Evolutionary conservation across 2,329 filamentous ascomycete genomes (phyloP).

Genomic region (Nothophaeocryptopus gaeumannii): DNA sequence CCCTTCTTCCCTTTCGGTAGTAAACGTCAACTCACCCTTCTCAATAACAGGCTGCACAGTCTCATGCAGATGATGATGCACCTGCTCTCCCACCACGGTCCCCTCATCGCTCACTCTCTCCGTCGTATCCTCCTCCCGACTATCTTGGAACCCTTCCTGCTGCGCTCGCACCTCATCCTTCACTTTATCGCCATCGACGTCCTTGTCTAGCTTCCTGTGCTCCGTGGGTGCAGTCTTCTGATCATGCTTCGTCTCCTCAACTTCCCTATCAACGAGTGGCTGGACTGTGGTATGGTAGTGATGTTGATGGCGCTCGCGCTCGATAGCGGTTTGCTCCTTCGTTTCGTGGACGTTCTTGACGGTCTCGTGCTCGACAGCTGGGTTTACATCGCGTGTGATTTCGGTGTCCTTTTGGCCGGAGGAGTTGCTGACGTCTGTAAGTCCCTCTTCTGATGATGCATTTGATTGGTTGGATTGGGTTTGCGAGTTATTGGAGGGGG

Average conservation of each 20-base stretch:
- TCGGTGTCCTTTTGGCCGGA: conserved; percentile 17
- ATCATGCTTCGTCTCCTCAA: conserved; percentile 20
- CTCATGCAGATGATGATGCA: conserved; percentile 31
- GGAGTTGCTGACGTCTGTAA: conserved; percentile 4
- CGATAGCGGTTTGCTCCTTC: conserved; percentile 15
- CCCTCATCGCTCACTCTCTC: conserved; percentile 19
- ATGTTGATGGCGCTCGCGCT: conserved; percentile 24
- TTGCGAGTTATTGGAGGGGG: too few species aligned
- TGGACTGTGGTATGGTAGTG: conserved; percentile 32
- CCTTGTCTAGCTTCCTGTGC: conserved; percentile 22
- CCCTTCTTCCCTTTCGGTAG: too few species aligned
- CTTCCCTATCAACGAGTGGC: conserved; percentile 24
- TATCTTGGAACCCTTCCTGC: conserved; percentile 20
- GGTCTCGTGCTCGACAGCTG: conserved; percentile 24
- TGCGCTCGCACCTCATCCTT: conserved; percentile 23
- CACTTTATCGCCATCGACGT: conserved; percentile 18
- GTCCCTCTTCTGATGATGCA: neutral
- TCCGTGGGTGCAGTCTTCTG: conserved; percentile 21
- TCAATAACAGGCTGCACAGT: conserved; percentile 30
- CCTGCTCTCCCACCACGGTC: conserved; percentile 21
- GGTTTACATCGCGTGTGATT: conserved; percentile 21
- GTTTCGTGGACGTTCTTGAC: conserved; percentile 16
- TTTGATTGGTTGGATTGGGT: neutral
- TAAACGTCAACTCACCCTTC: conserved; percentile 28
- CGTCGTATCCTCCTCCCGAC: conserved; percentile 14